Conservation (phyloP, 1,284 basidiomycete genomes). For the Puccinia horiana region DNA sequence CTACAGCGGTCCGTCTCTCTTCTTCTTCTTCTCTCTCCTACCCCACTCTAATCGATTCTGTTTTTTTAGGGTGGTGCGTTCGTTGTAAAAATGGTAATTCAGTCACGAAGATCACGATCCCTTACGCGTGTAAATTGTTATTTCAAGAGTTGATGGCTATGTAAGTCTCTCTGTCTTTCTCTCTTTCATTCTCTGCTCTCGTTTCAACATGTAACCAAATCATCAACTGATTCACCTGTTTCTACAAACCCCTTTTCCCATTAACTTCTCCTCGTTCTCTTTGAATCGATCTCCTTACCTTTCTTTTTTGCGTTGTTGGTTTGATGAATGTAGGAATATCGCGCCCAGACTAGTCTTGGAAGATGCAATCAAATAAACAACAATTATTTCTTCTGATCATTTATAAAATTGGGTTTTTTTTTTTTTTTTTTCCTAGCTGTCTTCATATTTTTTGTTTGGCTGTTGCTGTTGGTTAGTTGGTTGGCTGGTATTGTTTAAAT, state of each 20-base stretch:
- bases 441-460: no score
- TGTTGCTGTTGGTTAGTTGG: no score
- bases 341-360: constrained; percentile 60
- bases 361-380: constrained; percentile 53
- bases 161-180: not conserved
- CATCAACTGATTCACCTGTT: constrained; percentile 1
- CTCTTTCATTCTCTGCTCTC: constrained; percentile 52
- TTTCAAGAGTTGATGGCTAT: constrained; percentile 79
- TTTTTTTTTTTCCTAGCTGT: no score
- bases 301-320: constrained; percentile 67
- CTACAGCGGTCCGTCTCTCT: constrained; percentile 69
- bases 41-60: not conserved
- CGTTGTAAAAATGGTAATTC: constrained; percentile 91
- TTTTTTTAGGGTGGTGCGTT: constrained; percentile 62
- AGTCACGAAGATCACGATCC: constrained; percentile 94
- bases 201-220: not conserved
- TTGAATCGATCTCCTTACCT: constrained; percentile 86
- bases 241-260: constrained; percentile 21
- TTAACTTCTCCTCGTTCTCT: constrained; percentile 80
- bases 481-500: no score
- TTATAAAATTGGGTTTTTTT: no score
- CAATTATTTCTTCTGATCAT: no score
- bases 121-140: constrained; percentile 93
- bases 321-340: constrained; percentile 59
- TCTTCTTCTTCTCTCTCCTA: not conserved